phyloP scores from a whole-genome alignment of 441 rosid species.

The Geranium incanum region DNA sequence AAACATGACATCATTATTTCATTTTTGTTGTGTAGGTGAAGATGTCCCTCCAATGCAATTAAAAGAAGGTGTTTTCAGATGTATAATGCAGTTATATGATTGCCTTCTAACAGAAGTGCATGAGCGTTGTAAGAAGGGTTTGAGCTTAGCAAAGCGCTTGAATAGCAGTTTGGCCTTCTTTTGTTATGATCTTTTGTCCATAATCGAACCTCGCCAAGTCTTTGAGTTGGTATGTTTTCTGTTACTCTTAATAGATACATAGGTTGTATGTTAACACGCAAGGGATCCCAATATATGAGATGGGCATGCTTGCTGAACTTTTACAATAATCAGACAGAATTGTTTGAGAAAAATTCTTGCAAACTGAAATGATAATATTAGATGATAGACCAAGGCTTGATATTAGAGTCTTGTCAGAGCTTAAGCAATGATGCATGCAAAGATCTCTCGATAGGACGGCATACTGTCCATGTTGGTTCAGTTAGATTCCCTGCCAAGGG shows the following conservation, averaged over 20 bases:
- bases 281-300: background rate
- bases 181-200: slow-evolving; percentile 92
- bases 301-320: background rate
- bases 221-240: slow-evolving; percentile 77
- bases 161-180: slow-evolving; percentile 99
- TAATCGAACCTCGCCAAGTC: slow-evolving; percentile 96
- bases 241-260: slow-evolving; percentile 11
- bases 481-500: no score
- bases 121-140: slow-evolving; percentile 97
- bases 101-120: slow-evolving; percentile 96
- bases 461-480: no score
- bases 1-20: background rate
- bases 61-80: slow-evolving; percentile 93
- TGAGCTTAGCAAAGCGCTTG: slow-evolving; percentile 89
- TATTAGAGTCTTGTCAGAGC: no score
- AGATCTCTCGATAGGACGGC: no score
- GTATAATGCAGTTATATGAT: slow-evolving; percentile 87
- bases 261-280: background rate
- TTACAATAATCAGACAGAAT: background rate
- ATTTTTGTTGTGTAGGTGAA: slow-evolving; percentile 54
- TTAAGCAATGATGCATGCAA: no score
- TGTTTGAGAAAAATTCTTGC: background rate
- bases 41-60: slow-evolving; percentile 98
- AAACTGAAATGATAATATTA: background rate
- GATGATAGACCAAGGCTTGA: background rate